Evolutionary conservation across 768 basidiomycete genomes (phyloP), one percentile per base, ranked within the genome.

Genomic region (Boletus rubropictus): DNA sequence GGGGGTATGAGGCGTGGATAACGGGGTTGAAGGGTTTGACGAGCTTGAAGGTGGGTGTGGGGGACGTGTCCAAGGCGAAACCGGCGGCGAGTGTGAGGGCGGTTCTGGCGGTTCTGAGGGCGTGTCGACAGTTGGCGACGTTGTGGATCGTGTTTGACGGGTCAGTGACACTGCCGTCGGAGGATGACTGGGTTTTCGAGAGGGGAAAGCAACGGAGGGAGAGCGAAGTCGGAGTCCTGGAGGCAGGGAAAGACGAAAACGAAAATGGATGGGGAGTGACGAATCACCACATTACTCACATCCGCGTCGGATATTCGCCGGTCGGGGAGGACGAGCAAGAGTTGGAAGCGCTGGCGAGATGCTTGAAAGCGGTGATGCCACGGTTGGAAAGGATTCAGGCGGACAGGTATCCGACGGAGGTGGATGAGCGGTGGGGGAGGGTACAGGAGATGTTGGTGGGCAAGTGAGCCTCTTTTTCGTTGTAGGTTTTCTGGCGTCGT

Each of bases 231-330:
- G n/a, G 42, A 2, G 47, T 11, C 10, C 1, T 15, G 11, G 37
- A 17, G 3, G 39, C 17, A 11, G 15, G 18, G 27, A 11, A 3
- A 17, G 33, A 28, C 7, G 34, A 46, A 24, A 0, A 24, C 3
- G 31, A 44, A 21, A 44, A 58, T 17, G 48, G 48, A 41, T 60
- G 56, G 53, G 52, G 51, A 2, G 54, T 61, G 22, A 51, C 42
- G 11, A 60, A 62, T 37, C 27, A 36, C n/a, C 18, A 12, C 14
- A 50, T 63, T 1, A 61, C 51, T 0, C 24, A 54, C 1, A 42
- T 62, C 11, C 34, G 39, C 14, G 56, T 62, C 1, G 61, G 59
- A 11, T 53, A 63, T 47, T 62, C 61, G 14, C 58, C 56, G 17
- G 43, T 63, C 2, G 51, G 12, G 24, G 61, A 58, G 15, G 48